These are phyloP conservation scores for Cystobasidium slooffiae DNA, from an alignment of 1,284 basidiomycete species.

Conservation along the genomic window DNA sequence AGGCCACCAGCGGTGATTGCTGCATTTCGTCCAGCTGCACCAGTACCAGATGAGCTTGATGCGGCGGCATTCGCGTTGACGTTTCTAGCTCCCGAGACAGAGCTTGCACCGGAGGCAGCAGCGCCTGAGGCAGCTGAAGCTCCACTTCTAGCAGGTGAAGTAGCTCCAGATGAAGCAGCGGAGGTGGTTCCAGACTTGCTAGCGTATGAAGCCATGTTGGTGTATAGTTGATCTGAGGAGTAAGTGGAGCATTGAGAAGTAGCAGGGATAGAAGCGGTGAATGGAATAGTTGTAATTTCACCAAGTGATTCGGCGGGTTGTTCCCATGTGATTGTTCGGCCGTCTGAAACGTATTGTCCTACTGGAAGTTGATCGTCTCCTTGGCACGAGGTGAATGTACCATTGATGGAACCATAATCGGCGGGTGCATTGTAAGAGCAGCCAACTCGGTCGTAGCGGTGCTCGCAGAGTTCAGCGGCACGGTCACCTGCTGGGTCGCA, in stretches of 20 bases:
- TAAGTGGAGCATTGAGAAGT: conserved; percentile 64
- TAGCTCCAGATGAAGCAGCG: conserved; percentile 21
- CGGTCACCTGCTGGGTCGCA: conserved; percentile 40
- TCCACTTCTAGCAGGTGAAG: background rate
- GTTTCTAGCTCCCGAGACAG: conserved; percentile 10
- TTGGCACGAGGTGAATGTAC: conserved; percentile 37
- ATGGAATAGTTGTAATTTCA: conserved; percentile 66
- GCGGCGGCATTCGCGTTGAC: conserved; percentile 11
- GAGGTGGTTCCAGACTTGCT: conserved; percentile 18
- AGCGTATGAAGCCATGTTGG: conserved; percentile 17
- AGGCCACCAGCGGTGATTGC: background rate
- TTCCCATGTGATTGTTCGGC: conserved; percentile 31
- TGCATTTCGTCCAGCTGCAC: conserved; percentile 7
- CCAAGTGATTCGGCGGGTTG: conserved; percentile 63
- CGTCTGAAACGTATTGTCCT: conserved; percentile 30
- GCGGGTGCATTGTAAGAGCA: conserved; percentile 42
- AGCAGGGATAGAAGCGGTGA: conserved; percentile 65
- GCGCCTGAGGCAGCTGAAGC: background rate
- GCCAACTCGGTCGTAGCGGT: conserved; percentile 39
- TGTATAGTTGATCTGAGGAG: conserved; percentile 19
- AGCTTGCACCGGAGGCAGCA: conserved; percentile 2
- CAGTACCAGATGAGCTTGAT: background rate
- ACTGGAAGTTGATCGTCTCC: conserved; percentile 42
- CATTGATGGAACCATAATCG: conserved; percentile 37
- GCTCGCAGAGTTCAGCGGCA: conserved; percentile 42